Base-by-base conservation (phyloP, 192 early-diverging fungal genomes). In the Linnemannia hyalina region DNA sequence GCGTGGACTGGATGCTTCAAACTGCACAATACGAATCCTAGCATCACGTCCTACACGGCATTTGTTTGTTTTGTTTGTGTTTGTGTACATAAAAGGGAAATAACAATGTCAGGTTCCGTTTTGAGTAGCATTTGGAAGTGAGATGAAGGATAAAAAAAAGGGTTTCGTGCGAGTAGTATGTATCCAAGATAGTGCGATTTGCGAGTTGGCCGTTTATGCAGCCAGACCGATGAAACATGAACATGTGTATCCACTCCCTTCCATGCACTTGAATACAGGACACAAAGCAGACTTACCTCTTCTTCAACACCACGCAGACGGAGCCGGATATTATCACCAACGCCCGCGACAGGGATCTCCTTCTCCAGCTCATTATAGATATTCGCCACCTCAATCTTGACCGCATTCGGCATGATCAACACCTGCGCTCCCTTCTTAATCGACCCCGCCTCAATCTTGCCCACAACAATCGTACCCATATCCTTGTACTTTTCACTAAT, bases 401-500 rank as follows among this genome's bases (percentile, higher is more conserved):
- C 94, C 88, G 91, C 95, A 88, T 97, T 97, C 70, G 98, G 98
- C 97, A 99, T 97, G 52, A 99, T 82, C 44, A 97, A 73, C 3
- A 98, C 91, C 76, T 77, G 88, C 73, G 96, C 94, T 42, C 97
- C 97, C 90, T 97, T 95, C 88, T 92, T 95, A 70, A 99, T 85
- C 52, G 89, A 88, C 36, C 98, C 98, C 40, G 96, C 96, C 86
- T 99, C 98, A 75, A 99, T 92, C 91, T 99, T 99, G 74, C 98
- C 98, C 22, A 94, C 93, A 42, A 98, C 91, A 60, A 99, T 89
- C 2, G 96, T 97, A 60, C 98, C 98, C 97, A 98, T 98, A 85
- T 99, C 97, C 93, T 96, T 96, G 91, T 96, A 96, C 87, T 97
- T 98, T 81, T 97, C 97, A 73, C 94, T 91, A 80, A 99, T 93